Percentiles rank a stretch among this genome's conserved stretches.
Evolutionary conservation across 2,329 filamentous ascomycete genomes (phyloP).

Genomic region (Pyrenophora tritici-repentis): DNA sequence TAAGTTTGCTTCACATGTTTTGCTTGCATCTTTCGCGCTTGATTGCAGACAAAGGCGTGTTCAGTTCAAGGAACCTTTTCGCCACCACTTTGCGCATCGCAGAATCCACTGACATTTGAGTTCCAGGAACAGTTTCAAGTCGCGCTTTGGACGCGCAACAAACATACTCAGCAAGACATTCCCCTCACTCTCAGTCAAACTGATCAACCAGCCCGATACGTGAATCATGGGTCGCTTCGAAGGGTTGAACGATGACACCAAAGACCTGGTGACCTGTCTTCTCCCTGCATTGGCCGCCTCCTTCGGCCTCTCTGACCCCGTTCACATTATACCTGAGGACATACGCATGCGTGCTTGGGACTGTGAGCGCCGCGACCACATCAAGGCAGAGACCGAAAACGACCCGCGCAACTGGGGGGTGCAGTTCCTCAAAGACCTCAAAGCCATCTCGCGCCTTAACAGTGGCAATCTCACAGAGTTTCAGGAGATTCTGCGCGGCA

Average conservation of each 20-base stretch:
- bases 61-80: too few relatives aligned
- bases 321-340: conserved; percentile 40
- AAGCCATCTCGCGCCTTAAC: conserved; percentile 38
- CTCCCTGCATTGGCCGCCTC: conserved; percentile 37
- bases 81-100: too few relatives aligned
- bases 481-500: conserved; percentile 32
- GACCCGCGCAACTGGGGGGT: conserved; percentile 46
- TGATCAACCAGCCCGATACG: neutral
- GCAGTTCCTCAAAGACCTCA: conserved; percentile 43
- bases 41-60: too few relatives aligned
- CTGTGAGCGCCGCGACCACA: conserved; percentile 42
- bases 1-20: too few relatives aligned
- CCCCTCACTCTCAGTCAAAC: too few relatives aligned
- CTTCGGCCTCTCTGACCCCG: conserved; percentile 26
- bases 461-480: conserved; percentile 32
- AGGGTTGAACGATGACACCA: conserved; percentile 40
- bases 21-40: too few relatives aligned
- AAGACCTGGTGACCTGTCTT: conserved; percentile 39
- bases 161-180: neutral
- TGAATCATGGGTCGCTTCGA: conserved; percentile 39
- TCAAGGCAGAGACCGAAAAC: conserved; percentile 40
- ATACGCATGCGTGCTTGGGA: conserved; percentile 47
- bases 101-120: too few relatives aligned
- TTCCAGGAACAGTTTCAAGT: too few relatives aligned
- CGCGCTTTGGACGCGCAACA: too few relatives aligned